Evolutionary conservation across 495 filamentous ascomycete species (phyloP), one percentile per base, ranked within the genome.

Genomic region (Penicillium paxilli): DNA sequence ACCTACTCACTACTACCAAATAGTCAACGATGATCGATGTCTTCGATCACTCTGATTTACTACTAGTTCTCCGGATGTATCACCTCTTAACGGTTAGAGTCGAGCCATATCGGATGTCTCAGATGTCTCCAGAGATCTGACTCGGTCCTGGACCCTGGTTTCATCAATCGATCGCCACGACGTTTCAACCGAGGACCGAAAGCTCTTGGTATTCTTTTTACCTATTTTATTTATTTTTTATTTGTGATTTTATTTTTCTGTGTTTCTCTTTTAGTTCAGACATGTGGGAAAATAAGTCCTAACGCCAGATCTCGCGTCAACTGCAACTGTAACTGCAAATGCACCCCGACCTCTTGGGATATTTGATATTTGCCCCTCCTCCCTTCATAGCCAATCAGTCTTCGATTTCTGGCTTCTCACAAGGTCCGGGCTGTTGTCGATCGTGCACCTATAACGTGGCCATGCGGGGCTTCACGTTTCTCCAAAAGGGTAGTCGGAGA

Each of bases 81-180:
- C 11, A 10, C n/a, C 30, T n/a, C 11, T 14, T 32, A 38, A n/a
- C 17, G 16, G 35, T 19, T 38, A 38, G 16, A 38, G 35, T 12
- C 0, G 35, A 38, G 35, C 16, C 35, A 32, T n/a, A 38, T 28
- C 20, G 25, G 44, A 52, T 42, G 40, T 42, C 40, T 49, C 49
- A 52, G 32, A 47, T 51, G 33, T 23, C 20, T 23, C 40, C 55
- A 51, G 51, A 54, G 52, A 62, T 61, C 57, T 49, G 48, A 50
- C 37, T 64, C 61, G 60, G 61, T 61, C 46, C 21, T 59, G 51
- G 64, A 66, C 64, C 60, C 52, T 58, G 50, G 58, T 62, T 62
- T 64, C 57, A 57, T 54, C 10, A 40, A 16, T 33, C 52, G 63
- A 60, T 64, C 51, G 52, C 48, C 45, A 14, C 30, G 32, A 50